A percentile compares a stretch with the other conserved stretches of the same genome.
phyloP scores from a whole-genome alignment of 2,329 filamentous ascomycete species.

The Fusarium nisikadoi region DNA sequence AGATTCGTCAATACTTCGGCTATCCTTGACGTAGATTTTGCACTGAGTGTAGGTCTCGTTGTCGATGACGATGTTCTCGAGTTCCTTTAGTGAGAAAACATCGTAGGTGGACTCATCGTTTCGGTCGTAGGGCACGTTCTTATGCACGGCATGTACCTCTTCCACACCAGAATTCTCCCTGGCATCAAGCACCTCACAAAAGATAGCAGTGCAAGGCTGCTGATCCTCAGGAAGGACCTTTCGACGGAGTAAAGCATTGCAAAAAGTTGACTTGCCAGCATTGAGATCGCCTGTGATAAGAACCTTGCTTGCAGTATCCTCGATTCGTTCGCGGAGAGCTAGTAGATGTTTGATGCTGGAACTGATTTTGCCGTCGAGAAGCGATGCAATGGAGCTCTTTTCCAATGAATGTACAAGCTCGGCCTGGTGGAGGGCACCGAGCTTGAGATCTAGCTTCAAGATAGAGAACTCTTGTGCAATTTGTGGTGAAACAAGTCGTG shows the following conservation, averaged over 20 bases:
- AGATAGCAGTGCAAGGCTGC: conserved; percentile 97
- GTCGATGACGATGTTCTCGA: conserved; percentile 91
- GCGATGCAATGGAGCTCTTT: conserved; percentile 87
- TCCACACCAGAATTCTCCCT: conserved; percentile 91
- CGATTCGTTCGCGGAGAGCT: conserved; percentile 89
- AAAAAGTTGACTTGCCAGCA: conserved; percentile 98
- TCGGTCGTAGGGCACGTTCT: conserved; percentile 80
- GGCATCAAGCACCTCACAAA: conserved; percentile 95
- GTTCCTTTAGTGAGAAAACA: conserved; percentile 78
- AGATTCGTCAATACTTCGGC: conserved; percentile 88
- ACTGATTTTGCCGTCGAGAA: conserved; percentile 93
- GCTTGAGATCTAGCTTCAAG: conserved; percentile 91
- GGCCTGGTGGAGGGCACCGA: conserved; percentile 85
- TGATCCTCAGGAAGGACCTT: conserved; percentile 97
- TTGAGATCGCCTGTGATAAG: conserved; percentile 96
- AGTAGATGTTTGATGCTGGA: conserved; percentile 92
- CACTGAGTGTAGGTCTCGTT: conserved; percentile 91
- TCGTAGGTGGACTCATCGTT: conserved; percentile 96
- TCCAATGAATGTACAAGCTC: conserved; percentile 95
- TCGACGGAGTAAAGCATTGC: conserved; percentile 91
- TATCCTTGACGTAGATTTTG: conserved; percentile 96
- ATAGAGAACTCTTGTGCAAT: conserved; percentile 97
- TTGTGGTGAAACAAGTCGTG: conserved; percentile 87
- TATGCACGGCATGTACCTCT: conserved; percentile 95
- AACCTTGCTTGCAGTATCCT: conserved; percentile 97